Evolutionary conservation across 108 stramenopile genomes (phyloP).

Genomic region (Nitzschia palea): DNA sequence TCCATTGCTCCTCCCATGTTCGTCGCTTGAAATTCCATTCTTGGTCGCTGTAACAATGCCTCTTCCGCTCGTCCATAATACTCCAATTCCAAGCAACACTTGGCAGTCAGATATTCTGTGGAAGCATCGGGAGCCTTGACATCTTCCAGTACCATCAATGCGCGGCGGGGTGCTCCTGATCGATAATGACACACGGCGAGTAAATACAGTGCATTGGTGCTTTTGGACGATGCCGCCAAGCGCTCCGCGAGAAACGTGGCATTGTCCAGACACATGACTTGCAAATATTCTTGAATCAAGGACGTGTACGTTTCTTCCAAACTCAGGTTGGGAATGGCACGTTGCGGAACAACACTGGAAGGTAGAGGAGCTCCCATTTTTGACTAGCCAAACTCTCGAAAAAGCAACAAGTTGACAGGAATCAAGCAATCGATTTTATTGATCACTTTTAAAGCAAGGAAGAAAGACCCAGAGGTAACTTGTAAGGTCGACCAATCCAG

Average conservation of each 20-base stretch:
- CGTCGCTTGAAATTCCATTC: constrained; percentile 34
- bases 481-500: no score
- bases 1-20: no score
- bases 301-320: constrained; percentile 64
- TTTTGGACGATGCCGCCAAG: constrained; percentile 50
- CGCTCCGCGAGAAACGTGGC: constrained; percentile 85
- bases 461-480: no score
- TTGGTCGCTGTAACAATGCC: constrained; percentile 48
- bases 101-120: constrained; percentile 66
- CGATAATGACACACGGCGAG: constrained; percentile 79
- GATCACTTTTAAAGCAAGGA: no score
- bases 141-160: constrained; percentile 50
- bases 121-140: constrained; percentile 12
- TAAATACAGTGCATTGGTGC: constrained; percentile 61
- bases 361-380: constrained; percentile 2
- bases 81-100: constrained; percentile 66
- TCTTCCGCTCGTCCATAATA: constrained; percentile 78
- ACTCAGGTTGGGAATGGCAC: neutral
- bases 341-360: neutral
- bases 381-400: neutral
- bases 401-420: no score
- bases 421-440: no score
- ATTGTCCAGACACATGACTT: constrained; percentile 71
- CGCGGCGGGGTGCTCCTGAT: constrained; percentile 49
- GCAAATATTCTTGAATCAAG: constrained; percentile 78